Conservation (phyloP, 352 stramenopile genomes). For the Pythium aphanidermatum region DNA sequence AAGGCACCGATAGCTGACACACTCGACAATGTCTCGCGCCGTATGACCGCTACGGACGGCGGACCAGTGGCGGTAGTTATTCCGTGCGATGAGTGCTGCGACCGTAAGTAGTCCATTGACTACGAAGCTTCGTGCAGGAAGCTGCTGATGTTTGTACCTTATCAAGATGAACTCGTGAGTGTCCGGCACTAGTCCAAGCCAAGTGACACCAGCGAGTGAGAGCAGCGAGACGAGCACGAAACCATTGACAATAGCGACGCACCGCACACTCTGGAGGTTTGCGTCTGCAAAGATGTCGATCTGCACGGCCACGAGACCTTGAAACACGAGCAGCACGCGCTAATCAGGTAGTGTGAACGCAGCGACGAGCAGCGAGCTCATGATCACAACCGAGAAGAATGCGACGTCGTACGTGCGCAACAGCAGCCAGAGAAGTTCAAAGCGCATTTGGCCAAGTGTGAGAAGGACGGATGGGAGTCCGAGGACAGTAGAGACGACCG, state of each 20-base stretch:
- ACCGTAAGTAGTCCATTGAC: conserved; percentile 13
- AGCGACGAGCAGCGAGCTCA: conserved; percentile 1
- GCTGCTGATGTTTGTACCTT: background rate
- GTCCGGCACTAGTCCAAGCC: background rate
- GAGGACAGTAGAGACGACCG: background rate
- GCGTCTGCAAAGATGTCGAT: conserved; percentile 19
- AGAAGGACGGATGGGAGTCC: conserved; percentile 1
- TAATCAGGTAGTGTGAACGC: conserved; percentile 7
- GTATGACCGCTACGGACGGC: conserved; percentile 5
- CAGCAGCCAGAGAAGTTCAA: conserved; percentile 4
- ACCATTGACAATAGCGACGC: conserved; percentile 6
- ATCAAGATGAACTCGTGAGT: conserved; percentile 5
- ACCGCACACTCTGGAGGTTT: conserved; percentile 9
- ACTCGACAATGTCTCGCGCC: conserved; percentile 12
- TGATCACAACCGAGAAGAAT: conserved; percentile 6
- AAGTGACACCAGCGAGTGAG: background rate
- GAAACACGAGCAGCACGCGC: conserved; percentile 2
- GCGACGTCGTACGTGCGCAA: conserved; percentile 13
- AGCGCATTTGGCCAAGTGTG: conserved; percentile 1
- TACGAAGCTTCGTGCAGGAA: conserved; percentile 4
- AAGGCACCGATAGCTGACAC: conserved; percentile 16
- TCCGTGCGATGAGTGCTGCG: conserved; percentile 12
- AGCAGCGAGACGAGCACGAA: conserved; percentile 3
- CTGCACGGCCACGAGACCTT: conserved; percentile 5
- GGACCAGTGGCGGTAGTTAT: conserved; percentile 7